Evolutionary conservation across 306 rosid genomes (phyloP).

Genomic region (Corylus americana): DNA sequence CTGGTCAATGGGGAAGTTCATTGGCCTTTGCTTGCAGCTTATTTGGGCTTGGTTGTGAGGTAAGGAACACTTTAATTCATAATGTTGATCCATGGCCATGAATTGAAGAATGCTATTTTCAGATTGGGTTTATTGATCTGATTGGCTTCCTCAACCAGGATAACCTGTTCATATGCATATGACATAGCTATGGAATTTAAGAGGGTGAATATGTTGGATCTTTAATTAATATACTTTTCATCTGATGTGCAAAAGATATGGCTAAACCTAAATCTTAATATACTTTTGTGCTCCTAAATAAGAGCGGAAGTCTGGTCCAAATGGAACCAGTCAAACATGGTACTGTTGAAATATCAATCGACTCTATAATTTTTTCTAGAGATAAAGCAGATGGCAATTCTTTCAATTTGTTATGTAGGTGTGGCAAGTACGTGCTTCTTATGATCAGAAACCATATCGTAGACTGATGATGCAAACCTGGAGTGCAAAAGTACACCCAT

Average conservation of each 20-base stretch:
- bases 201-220: not conserved
- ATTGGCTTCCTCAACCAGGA: conserved; percentile 12
- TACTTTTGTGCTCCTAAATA: not conserved
- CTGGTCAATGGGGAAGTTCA: conserved; percentile 98
- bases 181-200: not conserved
- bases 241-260: not conserved
- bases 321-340: not conserved
- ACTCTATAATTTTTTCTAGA: not conserved
- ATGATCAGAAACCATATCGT: conserved; percentile 83
- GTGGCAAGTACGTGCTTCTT: conserved; percentile 98
- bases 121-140: not conserved
- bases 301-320: not conserved
- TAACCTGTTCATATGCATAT: not conserved
- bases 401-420: conserved; percentile 47
- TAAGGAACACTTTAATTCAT: conserved; percentile 16
- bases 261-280: not conserved
- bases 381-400: conserved; percentile 1
- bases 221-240: not conserved
- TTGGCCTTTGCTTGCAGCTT: conserved; percentile 92
- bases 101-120: not conserved
- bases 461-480: conserved; percentile 96
- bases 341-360: not conserved
- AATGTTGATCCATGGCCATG: not conserved
- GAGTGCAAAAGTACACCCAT: conserved; percentile 96
- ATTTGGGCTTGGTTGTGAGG: conserved; percentile 90